Conservation (phyloP, 2,329 filamentous ascomycete species). For the Trichoderma semiorbis region DNA sequence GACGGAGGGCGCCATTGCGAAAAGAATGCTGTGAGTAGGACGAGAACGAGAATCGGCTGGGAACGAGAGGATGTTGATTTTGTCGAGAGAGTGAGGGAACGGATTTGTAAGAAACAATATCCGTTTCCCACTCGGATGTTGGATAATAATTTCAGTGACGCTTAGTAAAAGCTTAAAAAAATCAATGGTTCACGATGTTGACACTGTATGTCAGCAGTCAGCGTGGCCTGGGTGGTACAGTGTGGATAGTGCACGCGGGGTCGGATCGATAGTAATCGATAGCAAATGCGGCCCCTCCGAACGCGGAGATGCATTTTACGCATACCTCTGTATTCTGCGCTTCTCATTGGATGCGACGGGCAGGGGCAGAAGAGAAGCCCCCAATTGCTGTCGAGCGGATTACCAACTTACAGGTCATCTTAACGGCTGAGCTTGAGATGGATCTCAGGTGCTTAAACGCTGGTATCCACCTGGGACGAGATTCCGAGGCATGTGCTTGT, state of each 20-base stretch:
- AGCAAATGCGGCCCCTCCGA: constrained; percentile 14
- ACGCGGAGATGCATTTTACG: constrained; percentile 13
- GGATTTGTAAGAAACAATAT: constrained; percentile 11
- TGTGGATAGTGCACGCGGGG: not conserved
- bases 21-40: not conserved
- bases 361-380: not conserved
- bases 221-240: not conserved
- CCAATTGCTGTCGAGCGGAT: not conserved
- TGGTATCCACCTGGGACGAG: not conserved
- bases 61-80: not conserved
- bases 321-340: not conserved
- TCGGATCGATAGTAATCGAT: constrained; percentile 16
- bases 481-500: not conserved
- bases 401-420: constrained; percentile 17
- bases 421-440: not conserved
- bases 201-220: not conserved
- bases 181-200: not conserved
- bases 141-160: constrained; percentile 8
- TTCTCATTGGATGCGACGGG: not conserved
- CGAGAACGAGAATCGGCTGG: not conserved
- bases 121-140: not conserved
- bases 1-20: constrained; percentile 49
- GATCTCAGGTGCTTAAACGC: not conserved
- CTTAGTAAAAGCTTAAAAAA: constrained; percentile 17
- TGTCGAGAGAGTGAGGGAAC: not conserved